Evolutionary conservation across 306 rosid genomes (phyloP), one percentile per base, ranked within the genome.

Genomic region (Geum urbanum): DNA sequence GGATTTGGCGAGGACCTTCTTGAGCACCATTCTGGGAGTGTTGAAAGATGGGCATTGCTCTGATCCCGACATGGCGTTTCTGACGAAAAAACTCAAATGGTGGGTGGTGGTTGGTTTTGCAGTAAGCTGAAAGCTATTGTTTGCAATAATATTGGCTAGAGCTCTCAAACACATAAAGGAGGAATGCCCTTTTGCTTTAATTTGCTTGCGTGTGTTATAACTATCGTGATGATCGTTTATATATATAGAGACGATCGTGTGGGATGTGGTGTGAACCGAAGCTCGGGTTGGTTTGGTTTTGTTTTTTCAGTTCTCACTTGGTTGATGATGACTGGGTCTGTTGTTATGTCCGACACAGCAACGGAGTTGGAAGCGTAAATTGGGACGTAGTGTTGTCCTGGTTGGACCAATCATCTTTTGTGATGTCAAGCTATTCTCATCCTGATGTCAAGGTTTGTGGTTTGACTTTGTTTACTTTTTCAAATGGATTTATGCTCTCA

Each of bases 11-110:
- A 63, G 66, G 59, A 87, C 71, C 74, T 79, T 87, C 82, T 87
- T 87, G 72, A 68, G 63, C 41, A 83, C 88, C 82, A 84, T 75
- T 70, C 96, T 91, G 32, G 96, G 92, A 5, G 77, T 32, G 79
- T 63, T 56, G 32, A 80, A 80, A 27, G 76, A 57, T 24, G 80
- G 57, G 52, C 78, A 56, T 37, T 78, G 65, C 70, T 74, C 75
- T 18, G 88, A 77, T 12, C 16, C 60, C 57, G 92, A 80, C 92
- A 87, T 84, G 84, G 39, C 80, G 82, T 62, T 63, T 57, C 74
- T 45, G 24, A 74, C 35, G 6, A 46, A 54, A 41, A 52, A 5
- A 27, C 27, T 52, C 12, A 54, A 52, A 46, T 6, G 54, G 48
- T 11, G 12, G n/a, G 11, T 57, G 62, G 54, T 43, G 52, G 55